Conservation (phyloP, 2,329 filamentous ascomycete species). For the Emergomyces pasteurianus region DNA sequence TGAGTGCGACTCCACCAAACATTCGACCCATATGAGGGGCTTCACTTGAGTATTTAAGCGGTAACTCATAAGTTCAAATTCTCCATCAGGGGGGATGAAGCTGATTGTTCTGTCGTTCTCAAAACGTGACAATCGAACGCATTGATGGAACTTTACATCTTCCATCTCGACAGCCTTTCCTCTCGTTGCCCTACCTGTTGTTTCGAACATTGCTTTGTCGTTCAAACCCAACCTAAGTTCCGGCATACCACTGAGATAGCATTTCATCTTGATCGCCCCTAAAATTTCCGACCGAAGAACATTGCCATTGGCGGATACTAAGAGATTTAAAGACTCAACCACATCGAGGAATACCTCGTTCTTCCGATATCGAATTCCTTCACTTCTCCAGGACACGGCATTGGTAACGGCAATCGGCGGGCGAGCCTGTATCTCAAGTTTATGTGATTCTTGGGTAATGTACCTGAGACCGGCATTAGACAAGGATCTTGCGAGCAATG, state of each 20-base stretch:
- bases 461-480: slow-evolving; percentile 41
- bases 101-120: slow-evolving; percentile 98
- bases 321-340: slow-evolving; percentile 87
- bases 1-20: slow-evolving; percentile 89
- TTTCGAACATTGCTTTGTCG: slow-evolving; percentile 99
- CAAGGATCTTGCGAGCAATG: not conserved
- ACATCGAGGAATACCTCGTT: slow-evolving; percentile 99
- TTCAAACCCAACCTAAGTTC: slow-evolving; percentile 88
- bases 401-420: slow-evolving; percentile 98
- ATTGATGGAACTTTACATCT: slow-evolving; percentile 99
- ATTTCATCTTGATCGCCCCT: slow-evolving; percentile 98
- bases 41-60: slow-evolving; percentile 97
- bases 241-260: slow-evolving; percentile 96
- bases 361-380: slow-evolving; percentile 96
- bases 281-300: slow-evolving; percentile 93
- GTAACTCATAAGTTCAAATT: slow-evolving; percentile 99
- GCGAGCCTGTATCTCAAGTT: slow-evolving; percentile 89
- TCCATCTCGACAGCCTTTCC: slow-evolving; percentile 99
- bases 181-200: slow-evolving; percentile 80
- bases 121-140: slow-evolving; percentile 86
- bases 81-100: slow-evolving; percentile 95
- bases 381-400: slow-evolving; percentile 93
- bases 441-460: slow-evolving; percentile 98
- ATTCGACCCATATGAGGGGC: slow-evolving; percentile 97
- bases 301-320: slow-evolving; percentile 89